phyloP scores from a whole-genome alignment of 805 yeast species.

The Blastobotrys parvus region DNA sequence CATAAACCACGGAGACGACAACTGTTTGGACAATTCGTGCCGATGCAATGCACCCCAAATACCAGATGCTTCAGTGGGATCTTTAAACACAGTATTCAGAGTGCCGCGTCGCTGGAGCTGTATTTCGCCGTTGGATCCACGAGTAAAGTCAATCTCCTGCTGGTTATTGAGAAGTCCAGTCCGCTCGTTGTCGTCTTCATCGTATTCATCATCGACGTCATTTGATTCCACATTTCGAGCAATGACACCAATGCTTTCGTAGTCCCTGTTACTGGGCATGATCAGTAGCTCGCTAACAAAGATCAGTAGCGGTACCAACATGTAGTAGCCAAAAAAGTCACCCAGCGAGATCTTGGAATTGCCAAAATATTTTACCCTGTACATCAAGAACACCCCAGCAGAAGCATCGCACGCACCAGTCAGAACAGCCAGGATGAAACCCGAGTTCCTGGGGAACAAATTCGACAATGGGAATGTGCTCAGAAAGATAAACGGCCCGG shows the following conservation, averaged over 20 bases:
- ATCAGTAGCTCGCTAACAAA: conserved; percentile 61
- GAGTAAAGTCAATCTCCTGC: conserved; percentile 7
- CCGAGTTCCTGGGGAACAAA: conserved; percentile 74
- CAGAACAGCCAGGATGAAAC: conserved; percentile 67
- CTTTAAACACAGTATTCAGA: conserved; percentile 9
- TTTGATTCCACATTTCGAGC: conserved; percentile 37
- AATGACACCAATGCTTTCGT: conserved; percentile 44
- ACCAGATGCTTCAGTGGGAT: conserved; percentile 32
- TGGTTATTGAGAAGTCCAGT: background rate
- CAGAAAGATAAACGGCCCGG: conserved; percentile 91
- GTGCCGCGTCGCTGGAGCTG: background rate
- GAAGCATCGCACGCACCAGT: conserved; percentile 95
- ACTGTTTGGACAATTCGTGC: conserved; percentile 37
- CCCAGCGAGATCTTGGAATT: conserved; percentile 35
- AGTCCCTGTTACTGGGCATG: conserved; percentile 71
- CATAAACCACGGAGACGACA: conserved; percentile 61
- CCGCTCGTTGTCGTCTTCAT: conserved; percentile 4
- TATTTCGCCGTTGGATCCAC: background rate
- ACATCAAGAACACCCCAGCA: conserved; percentile 74
- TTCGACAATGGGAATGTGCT: conserved; percentile 86
- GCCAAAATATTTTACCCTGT: conserved; percentile 47
- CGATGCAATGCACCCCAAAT: conserved; percentile 78
- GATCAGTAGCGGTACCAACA: conserved; percentile 73
- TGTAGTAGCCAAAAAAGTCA: conserved; percentile 56
- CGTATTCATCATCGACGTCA: conserved; percentile 43